Evolutionary conservation across 352 stramenopile species (phyloP).

Genomic region (Globisporangium radiosum): DNA sequence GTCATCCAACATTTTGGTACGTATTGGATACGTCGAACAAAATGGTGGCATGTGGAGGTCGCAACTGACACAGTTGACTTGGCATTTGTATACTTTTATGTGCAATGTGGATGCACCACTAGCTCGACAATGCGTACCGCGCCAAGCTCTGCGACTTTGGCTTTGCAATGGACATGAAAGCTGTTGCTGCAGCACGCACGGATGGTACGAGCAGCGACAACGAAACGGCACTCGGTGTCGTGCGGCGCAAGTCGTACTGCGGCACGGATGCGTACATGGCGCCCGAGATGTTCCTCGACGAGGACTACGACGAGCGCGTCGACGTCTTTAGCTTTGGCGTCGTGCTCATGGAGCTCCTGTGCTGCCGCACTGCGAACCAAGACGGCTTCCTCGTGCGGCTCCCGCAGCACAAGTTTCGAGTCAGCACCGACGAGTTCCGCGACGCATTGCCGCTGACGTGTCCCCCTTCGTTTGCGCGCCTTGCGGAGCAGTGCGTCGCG

Average conservation of each 20-base stretch:
- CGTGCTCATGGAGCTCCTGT: slow-evolving; percentile 85
- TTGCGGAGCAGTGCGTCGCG: slow-evolving; percentile 67
- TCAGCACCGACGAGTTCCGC: slow-evolving; percentile 58
- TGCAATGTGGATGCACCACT: background rate
- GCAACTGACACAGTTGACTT: too few relatives aligned
- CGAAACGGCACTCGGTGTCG: slow-evolving; percentile 23
- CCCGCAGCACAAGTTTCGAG: slow-evolving; percentile 77
- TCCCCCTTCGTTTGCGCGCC: slow-evolving; percentile 39
- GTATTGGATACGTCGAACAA: background rate
- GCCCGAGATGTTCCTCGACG: slow-evolving; percentile 78
- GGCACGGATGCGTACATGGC: slow-evolving; percentile 84
- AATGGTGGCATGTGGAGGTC: too few relatives aligned
- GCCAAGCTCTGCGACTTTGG: slow-evolving; percentile 85
- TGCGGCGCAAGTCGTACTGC: slow-evolving; percentile 79
- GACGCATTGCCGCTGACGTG: slow-evolving; percentile 55
- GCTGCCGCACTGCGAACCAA: slow-evolving; percentile 69
- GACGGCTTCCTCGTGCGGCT: slow-evolving; percentile 78
- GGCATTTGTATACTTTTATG: background rate
- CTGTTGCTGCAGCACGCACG: background rate
- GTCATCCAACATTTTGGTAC: slow-evolving; percentile 77
- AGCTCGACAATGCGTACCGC: slow-evolving; percentile 58
- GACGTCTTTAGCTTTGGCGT: slow-evolving; percentile 84
- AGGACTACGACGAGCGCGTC: slow-evolving; percentile 81
- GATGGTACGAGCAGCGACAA: slow-evolving; percentile 16
- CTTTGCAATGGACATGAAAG: slow-evolving; percentile 70